Base-by-base conservation (phyloP, 805 yeast genomes). In the Maudiozyma turicensis region DNA sequence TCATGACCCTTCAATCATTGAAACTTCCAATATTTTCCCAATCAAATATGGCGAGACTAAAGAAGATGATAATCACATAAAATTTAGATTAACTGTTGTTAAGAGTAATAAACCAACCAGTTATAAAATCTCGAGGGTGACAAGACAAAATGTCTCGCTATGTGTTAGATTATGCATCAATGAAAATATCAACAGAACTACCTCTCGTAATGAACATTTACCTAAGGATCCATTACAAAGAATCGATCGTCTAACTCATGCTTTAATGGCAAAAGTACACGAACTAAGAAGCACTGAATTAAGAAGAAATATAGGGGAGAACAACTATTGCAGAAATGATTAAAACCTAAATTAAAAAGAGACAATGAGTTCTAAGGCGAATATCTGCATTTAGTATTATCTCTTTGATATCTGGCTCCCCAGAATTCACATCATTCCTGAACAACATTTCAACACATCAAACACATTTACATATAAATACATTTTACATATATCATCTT, bases 241-340 rank as follows among this genome's bases (percentile, higher is more conserved):
- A 43, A 53, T 58, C n/a, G 58, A 60, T 48, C 52, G 54, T 35
- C 40, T 58, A 11, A 47, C 59, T 3, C 56, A 55, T 40, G 50
- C 50, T 8, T 35, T 60, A 8, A 44, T 57, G 13, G 52, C 53
- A 5, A 58, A 49, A 38, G 33, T 56, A 3, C 50, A 50, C 20
- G 57, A 52, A 40, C 49, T 61, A 43, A 52, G 63, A 38, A 54
- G 55, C 29, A 52, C 50, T 20, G 64, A 63, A 26, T 52, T 64
- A 26, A 58, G 64, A 42, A 60, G 64, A 42, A 58, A 60, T 43
- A 48, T 63, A 32, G 68, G 67, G 31, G 64, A 62, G 43, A 63
- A 62, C 44, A 58, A 58, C 44, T 60, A 61, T 46, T 26, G 52
- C 11, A 44, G 48, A n/a, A 51, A 37, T 35, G 38, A 35, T 35